These are phyloP conservation scores for Xerophyta viscosa DNA, from an alignment of 106 monocot genomes.

Conservation along the genomic window DNA sequence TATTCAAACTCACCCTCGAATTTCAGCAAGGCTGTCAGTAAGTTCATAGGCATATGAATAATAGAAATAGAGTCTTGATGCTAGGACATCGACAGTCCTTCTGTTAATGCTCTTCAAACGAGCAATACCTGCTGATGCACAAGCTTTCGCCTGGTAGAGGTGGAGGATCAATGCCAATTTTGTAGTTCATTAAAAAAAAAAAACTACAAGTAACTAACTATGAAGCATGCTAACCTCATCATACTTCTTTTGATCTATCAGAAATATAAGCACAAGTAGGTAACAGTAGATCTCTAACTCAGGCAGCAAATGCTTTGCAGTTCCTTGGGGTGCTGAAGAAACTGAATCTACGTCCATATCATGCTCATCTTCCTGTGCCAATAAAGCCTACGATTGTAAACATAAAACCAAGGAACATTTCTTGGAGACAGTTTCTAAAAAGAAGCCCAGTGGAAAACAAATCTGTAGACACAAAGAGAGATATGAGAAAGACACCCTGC, in stretches of 20 bases:
- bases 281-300: conserved; percentile 97
- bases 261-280: conserved; percentile 85
- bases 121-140: conserved; percentile 84
- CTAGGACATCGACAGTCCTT: conserved; percentile 94
- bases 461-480: too few species aligned
- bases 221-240: conserved; percentile 43
- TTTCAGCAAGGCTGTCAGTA: conserved; percentile 89
- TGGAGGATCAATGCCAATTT: not conserved
- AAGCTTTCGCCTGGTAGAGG: conserved; percentile 74
- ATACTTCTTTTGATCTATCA: conserved; percentile 89
- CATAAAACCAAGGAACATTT: too few species aligned
- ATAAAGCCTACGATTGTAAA: not conserved
- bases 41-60: conserved; percentile 88
- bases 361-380: conserved; percentile 61
- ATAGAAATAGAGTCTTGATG: conserved; percentile 85
- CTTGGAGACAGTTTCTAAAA: too few species aligned
- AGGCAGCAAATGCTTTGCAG: conserved; percentile 58
- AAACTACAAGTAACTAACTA: not conserved
- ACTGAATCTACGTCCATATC: conserved; percentile 90
- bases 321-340: conserved; percentile 36
- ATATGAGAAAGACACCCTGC: too few species aligned
- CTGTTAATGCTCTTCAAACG: conserved; percentile 77
- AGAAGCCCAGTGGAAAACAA: too few species aligned
- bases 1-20: conserved; percentile 96
- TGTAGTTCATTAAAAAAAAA: not conserved